Conservation (phyloP, 331 rosid species). For the Phaseolus coccineus region DNA sequence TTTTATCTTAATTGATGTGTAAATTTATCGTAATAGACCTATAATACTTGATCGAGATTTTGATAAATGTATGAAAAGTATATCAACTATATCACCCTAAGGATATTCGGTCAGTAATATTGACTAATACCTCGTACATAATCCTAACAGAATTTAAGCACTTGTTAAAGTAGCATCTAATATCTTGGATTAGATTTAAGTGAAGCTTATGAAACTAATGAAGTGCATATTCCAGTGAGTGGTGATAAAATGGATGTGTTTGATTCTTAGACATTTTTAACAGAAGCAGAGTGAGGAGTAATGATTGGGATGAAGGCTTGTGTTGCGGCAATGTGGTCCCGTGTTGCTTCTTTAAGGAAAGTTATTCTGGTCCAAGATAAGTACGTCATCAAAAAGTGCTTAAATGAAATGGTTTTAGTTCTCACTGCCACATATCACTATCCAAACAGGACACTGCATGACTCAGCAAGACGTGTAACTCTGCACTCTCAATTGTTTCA, state of each 20-base stretch:
- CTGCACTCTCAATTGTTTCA: slow-evolving; percentile 14
- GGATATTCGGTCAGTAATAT: too few relatives aligned
- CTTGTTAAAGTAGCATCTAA: too few relatives aligned
- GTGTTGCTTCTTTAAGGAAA: slow-evolving; percentile 21
- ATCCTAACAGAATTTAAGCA: too few relatives aligned
- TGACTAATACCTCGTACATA: too few relatives aligned
- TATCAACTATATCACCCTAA: too few relatives aligned
- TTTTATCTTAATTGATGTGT: too few relatives aligned
- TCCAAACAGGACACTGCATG: slow-evolving; percentile 3
- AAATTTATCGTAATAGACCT: too few relatives aligned
- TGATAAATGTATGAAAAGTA: too few relatives aligned
- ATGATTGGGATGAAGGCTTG: slow-evolving; percentile 47
- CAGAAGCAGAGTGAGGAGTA: slow-evolving; percentile 26
- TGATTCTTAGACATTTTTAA: slow-evolving; percentile 31
- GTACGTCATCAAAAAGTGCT: slow-evolving; percentile 9
- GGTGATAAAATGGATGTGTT: not conserved
- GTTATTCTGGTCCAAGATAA: slow-evolving; percentile 30
- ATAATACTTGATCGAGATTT: too few relatives aligned
- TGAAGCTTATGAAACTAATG: too few relatives aligned
- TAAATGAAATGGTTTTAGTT: slow-evolving; percentile 1
- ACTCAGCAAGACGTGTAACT: slow-evolving; percentile 38
- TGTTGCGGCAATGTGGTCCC: slow-evolving; percentile 41
- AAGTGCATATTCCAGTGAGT: too few relatives aligned
- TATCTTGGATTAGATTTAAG: too few relatives aligned
- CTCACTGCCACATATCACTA: slow-evolving; percentile 35